Conservation (phyloP, 83 land plant species). For the Diphasiastrum complanatum region DNA sequence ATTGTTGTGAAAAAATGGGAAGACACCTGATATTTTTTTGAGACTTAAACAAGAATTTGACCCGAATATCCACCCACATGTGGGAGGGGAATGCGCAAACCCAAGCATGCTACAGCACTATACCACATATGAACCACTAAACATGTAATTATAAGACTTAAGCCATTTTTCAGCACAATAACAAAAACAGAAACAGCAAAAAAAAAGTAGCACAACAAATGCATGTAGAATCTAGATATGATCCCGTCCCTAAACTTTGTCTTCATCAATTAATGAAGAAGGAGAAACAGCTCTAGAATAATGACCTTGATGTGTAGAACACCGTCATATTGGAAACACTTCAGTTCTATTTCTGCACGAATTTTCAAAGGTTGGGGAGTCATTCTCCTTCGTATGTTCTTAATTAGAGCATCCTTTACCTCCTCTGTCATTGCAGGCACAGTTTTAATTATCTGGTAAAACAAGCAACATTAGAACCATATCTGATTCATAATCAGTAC, state of each 20-base stretch:
- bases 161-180: not conserved
- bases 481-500: not conserved
- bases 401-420: conserved; percentile 76
- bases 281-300: too few species aligned
- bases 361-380: conserved; percentile 91
- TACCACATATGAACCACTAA: not conserved
- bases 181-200: not conserved
- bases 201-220: too few species aligned
- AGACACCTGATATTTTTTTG: too few species aligned
- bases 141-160: not conserved
- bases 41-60: too few species aligned
- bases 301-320: conserved; percentile 92
- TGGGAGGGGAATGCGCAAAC: too few species aligned
- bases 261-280: too few species aligned
- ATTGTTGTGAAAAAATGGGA: too few species aligned
- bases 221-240: too few species aligned
- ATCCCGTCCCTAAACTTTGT: too few species aligned
- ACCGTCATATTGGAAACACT: conserved; percentile 95
- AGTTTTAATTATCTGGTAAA: conserved; percentile 57
- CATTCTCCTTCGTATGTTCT: conserved; percentile 88
- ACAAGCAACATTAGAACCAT: not conserved
- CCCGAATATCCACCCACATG: too few species aligned
- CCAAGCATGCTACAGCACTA: too few species aligned
- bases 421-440: conserved; percentile 76
- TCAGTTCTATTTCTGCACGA: conserved; percentile 91